phyloP scores from a whole-genome alignment of 2,329 filamentous ascomycete genomes.

The Fusarium floridanum region DNA sequence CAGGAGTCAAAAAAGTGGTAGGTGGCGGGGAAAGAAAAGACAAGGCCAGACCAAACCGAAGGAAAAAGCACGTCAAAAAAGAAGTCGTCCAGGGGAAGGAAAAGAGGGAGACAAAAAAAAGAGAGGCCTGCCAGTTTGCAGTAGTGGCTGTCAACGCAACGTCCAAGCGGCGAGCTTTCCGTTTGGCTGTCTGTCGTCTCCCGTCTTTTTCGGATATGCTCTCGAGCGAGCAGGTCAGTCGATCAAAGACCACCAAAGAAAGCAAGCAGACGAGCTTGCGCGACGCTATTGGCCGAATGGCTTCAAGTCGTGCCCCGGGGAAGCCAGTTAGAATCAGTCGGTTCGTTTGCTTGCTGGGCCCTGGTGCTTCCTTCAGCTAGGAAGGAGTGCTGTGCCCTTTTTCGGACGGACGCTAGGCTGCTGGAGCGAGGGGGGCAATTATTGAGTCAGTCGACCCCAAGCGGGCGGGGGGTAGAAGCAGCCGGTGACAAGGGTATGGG shows the following conservation, averaged over 20 bases:
- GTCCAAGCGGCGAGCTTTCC: constrained; percentile 33
- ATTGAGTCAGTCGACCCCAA: constrained; percentile 43
- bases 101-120: constrained; percentile 22
- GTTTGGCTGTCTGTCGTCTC: constrained; percentile 25
- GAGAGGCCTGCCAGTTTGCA: constrained; percentile 31
- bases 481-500: constrained; percentile 15
- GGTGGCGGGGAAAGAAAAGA: constrained; percentile 36
- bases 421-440: constrained; percentile 28
- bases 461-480: constrained; percentile 22
- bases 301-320: constrained; percentile 15
- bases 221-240: constrained; percentile 17
- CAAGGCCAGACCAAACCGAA: constrained; percentile 18
- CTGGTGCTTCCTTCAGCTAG: constrained; percentile 32
- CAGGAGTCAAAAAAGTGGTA: constrained; percentile 27
- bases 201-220: constrained; percentile 21
- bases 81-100: constrained; percentile 17
- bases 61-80: constrained; percentile 36
- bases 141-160: constrained; percentile 24
- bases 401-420: constrained; percentile 22
- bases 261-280: constrained; percentile 17
- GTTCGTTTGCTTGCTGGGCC: constrained; percentile 25
- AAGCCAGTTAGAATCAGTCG: constrained; percentile 23
- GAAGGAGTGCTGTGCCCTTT: constrained; percentile 11
- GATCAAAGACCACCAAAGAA: constrained; percentile 21
- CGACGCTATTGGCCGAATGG: constrained; percentile 27